Evolutionary conservation across 2,329 filamentous ascomycete genomes (phyloP).

Genomic region (Onygenales sp.): DNA sequence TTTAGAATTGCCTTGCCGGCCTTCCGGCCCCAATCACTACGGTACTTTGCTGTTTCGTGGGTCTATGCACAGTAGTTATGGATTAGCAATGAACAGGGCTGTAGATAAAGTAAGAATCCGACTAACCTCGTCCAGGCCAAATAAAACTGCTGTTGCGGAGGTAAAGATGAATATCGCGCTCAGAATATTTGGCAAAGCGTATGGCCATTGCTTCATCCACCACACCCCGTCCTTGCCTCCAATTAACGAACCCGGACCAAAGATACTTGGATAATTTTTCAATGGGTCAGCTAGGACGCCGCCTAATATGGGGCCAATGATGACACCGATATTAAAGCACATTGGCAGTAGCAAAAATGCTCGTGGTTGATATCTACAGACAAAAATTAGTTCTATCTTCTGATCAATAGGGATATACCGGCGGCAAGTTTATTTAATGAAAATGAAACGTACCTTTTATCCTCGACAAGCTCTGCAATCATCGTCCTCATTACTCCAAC

Average conservation of each 20-base stretch:
- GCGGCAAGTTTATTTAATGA: neutral
- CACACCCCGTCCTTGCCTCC: conserved; percentile 49
- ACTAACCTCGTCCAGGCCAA: conserved; percentile 57
- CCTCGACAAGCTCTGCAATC: conserved; percentile 61
- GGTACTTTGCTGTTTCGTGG: conserved; percentile 29
- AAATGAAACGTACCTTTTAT: conserved; percentile 48
- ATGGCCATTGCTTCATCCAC: conserved; percentile 59
- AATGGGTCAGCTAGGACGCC: conserved; percentile 60
- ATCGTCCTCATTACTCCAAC: conserved; percentile 66
- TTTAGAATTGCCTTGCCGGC: conserved; percentile 26
- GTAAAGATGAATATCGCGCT: conserved; percentile 52
- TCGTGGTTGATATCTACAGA: conserved; percentile 34
- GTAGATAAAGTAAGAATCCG: neutral
- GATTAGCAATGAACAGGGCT: neutral
- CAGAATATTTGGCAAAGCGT: conserved; percentile 59
- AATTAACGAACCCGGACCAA: conserved; percentile 50
- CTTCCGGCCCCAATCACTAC: conserved; percentile 32
- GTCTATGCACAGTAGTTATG: conserved; percentile 15
- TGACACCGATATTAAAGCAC: conserved; percentile 59
- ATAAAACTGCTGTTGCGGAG: conserved; percentile 46
- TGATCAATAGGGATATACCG: too few species aligned
- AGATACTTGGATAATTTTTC: conserved; percentile 51
- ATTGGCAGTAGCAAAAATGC: conserved; percentile 55
- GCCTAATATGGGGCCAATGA: conserved; percentile 51
- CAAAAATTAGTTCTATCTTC: too few species aligned